Evolutionary conservation across 2,329 filamentous ascomycete genomes (phyloP), one percentile per base, ranked within the genome.

Genomic region (Hypoxylon sp.): DNA sequence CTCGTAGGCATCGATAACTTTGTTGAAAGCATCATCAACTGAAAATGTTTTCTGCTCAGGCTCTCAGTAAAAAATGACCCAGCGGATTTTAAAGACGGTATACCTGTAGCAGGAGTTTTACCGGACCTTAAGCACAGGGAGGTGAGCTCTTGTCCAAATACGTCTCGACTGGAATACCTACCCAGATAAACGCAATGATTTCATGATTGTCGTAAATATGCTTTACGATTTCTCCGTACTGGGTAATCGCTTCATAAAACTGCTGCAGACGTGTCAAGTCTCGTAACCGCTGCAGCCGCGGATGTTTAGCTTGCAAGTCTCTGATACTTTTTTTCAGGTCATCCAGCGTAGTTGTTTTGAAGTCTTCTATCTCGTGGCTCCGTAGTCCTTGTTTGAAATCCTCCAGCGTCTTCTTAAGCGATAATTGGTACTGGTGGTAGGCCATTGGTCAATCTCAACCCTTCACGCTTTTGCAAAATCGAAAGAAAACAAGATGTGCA

Each of bases 11-110:
- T 71, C 67, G 1, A 75, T 51, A 1, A 75, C 30, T 3, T 55
- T 59, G 12, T 75, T 68, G 34, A 75, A 72, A 4, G 62, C 62
- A n/a, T n/a, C n/a, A n/a, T n/a, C n/a, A n/a, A n/a, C n/a, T n/a
- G 55, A 23, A 48, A 63, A 67, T 8, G 61, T 69, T n/a, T n/a
- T n/a, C n/a, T n/a, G n/a, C n/a, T n/a, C n/a, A n/a, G n/a, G n/a
- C n/a, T n/a, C n/a, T n/a, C n/a, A n/a, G n/a, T n/a, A n/a, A n/a
- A n/a, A n/a, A n/a, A n/a, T n/a, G n/a, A n/a, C n/a, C n/a, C n/a
- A n/a, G n/a, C n/a, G n/a, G n/a, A n/a, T n/a, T n/a, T n/a, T n/a
- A n/a, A n/a, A n/a, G n/a, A n/a, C n/a, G n/a, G 26, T 47, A 40
- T 62, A 68, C 64, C 36, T 62, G 46, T 4, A 73, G 61, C 8